Evolutionary conservation across 2,329 filamentous ascomycete species (phyloP), one percentile per base, ranked within the genome.

Genomic region (Penicillium sp.): DNA sequence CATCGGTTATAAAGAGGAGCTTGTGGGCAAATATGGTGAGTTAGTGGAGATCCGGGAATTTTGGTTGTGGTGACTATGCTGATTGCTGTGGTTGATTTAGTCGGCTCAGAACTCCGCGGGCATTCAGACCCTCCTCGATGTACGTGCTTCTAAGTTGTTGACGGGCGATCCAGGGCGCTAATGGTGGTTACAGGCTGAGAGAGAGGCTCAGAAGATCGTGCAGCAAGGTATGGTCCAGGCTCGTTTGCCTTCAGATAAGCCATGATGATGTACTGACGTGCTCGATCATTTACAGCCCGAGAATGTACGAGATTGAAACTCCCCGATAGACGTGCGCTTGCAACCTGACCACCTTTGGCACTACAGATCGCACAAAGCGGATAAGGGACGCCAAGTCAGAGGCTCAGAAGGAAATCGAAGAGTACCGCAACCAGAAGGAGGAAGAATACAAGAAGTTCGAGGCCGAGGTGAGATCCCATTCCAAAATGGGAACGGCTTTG

Each of bases 191-290:
- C 22, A 98, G 94, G 93, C 95, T 71, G 95, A 99, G 86, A 90
- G 92, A 79, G 94, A 98, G 79, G 95, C 95, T 62, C 94, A 96
- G 81, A 97, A 97, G 86, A 99, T 99, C 77, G 93, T 99, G 59
- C 94, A 98, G 79, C 92, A 95, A 86, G 91, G 94, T 96, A 78
- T 61, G 81, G 76, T 39, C 7, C n/a, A 14, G 18, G n/a, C 51
- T 9, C 13, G 13, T 31, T 44, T 3, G 3, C 22, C 6, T 6
- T 5, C 13, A 18, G n/a, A 11, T 11, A 22, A 24, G 19, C 31
- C 9, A 57, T 40, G 40, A 57, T 40, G 40, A n/a, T 7, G 16
- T 61, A 64, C 67, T 72, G 59, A 71, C 62, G 59, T 57, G 53
- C 62, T 55, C 53, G 60, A 65, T 74, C 67, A 71, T 41, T 43